A percentile compares a stretch with the other conserved stretches of the same genome.
These are phyloP conservation scores for Crithidia thermophila DNA, from an alignment of 208 protist species.

Conservation along the genomic window DNA sequence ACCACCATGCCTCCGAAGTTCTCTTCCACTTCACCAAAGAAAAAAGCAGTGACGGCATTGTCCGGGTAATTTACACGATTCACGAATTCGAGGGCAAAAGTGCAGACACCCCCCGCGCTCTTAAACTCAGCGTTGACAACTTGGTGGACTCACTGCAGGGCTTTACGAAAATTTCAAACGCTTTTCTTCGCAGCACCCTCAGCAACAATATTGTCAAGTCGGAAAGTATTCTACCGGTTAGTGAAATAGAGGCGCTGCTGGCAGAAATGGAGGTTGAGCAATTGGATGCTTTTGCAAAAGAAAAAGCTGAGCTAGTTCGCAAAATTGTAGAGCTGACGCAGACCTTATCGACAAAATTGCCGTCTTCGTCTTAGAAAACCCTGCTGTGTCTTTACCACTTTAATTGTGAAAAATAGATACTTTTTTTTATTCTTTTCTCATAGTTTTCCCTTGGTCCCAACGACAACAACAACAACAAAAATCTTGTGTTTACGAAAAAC, in stretches of 20 bases:
- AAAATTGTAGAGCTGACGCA: constrained; percentile 14
- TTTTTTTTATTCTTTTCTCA: no score
- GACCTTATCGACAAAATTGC: no score
- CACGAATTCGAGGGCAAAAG: background rate
- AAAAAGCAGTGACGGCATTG: background rate
- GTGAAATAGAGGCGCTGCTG: no score
- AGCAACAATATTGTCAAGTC: no score
- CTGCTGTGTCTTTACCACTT: no score
- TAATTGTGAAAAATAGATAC: background rate
- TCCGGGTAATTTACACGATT: constrained; percentile 20
- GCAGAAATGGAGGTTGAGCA: no score
- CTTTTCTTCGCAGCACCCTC: constrained; percentile 32
- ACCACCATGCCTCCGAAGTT: background rate
- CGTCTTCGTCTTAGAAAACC: no score
- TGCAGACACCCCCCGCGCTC: background rate
- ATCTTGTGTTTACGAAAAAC: no score
- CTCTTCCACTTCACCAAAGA: constrained; percentile 39
- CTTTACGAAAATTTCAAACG: constrained; percentile 50
- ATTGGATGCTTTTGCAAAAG: background rate
- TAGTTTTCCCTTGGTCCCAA: no score
- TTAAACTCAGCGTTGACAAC: constrained; percentile 65
- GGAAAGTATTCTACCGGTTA: no score
- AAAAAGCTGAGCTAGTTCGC: constrained; percentile 21
- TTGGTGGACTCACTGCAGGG: constrained; percentile 55
- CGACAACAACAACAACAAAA: no score